phyloP scores from a whole-genome alignment of 192 early-diverging fungal species.

The Phlyctochytrium arcticum region DNA sequence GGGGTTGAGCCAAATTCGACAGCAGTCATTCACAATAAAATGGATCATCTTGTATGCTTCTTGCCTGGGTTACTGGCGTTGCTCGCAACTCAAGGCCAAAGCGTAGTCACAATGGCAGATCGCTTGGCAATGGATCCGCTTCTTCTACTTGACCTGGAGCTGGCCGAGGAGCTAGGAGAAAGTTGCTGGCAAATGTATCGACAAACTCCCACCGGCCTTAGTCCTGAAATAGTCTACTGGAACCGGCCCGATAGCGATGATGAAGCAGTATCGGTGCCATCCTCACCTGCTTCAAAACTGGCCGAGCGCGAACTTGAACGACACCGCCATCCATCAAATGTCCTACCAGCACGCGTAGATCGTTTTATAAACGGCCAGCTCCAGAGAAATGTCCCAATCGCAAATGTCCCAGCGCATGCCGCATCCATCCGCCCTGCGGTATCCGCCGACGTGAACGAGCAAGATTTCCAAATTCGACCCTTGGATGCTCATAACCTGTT shows the following conservation, averaged over 20 bases:
- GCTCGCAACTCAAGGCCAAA: constrained; percentile 60
- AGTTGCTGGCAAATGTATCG: constrained; percentile 82
- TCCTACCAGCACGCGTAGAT: constrained; percentile 6
- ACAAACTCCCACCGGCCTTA: constrained; percentile 71
- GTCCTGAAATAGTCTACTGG: constrained; percentile 86
- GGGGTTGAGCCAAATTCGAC: not conserved
- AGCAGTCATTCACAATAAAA: constrained; percentile 46
- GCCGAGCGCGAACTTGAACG: not conserved
- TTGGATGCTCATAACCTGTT: constrained; percentile 73
- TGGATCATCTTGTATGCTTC: constrained; percentile 96
- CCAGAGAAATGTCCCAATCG: not conserved
- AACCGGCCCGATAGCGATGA: constrained; percentile 27
- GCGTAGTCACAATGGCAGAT: constrained; percentile 29
- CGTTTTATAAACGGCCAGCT: constrained; percentile 4
- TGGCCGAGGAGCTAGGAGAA: constrained; percentile 73
- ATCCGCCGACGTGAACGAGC: constrained; percentile 16
- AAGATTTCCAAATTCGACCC: constrained; percentile 64
- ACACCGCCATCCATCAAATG: not conserved
- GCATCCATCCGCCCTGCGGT: not conserved
- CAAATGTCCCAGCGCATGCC: not conserved
- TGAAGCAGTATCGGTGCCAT: not conserved
- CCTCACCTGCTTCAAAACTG: no score
- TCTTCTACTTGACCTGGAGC: constrained; percentile 47
- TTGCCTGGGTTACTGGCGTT: constrained; percentile 79
- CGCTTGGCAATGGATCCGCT: constrained; percentile 28